phyloP scores from a whole-genome alignment of 1,139 yeast species.

The Eremothecium sinecaudum region DNA sequence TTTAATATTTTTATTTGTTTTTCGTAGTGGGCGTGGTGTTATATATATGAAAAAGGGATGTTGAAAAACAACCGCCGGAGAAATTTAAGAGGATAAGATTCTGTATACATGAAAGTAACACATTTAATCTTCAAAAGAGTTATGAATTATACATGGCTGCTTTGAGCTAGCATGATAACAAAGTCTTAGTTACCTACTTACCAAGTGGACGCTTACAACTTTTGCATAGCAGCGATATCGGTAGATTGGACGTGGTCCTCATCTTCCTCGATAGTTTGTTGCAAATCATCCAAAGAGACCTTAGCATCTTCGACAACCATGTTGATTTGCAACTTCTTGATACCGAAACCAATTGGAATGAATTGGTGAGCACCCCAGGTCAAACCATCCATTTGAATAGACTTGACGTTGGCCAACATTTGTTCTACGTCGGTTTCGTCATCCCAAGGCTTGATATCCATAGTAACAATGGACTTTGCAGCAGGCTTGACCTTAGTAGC shows the following conservation, averaged over 20 bases:
- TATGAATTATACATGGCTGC: no score
- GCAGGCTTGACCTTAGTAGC: conserved; percentile 96
- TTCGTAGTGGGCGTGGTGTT: no score
- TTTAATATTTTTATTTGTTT: no score
- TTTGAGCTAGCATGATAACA: no score
- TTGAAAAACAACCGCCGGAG: no score
- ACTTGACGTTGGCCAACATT: conserved; percentile 77
- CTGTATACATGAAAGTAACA: no score
- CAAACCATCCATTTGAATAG: conserved; percentile 82
- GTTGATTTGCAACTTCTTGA: conserved; percentile 98
- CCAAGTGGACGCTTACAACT: conserved; percentile 49
- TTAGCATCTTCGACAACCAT: conserved; percentile 94
- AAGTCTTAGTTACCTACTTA: no score
- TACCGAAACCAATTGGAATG: conserved; percentile 98
- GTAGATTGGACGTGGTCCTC: conserved; percentile 99
- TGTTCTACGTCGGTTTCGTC: conserved; percentile 94
- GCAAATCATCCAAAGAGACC: conserved; percentile 89
- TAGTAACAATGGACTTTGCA: conserved; percentile 93
- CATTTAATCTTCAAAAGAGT: no score
- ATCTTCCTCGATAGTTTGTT: conserved; percentile 76
- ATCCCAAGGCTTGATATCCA: conserved; percentile 99
- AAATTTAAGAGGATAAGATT: no score
- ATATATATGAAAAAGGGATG: no score
- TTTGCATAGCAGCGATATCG: conserved; percentile 96
- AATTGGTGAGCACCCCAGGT: conserved; percentile 97